phyloP scores from a whole-genome alignment of 257 asterid species.

The Solanum tarapatanum region DNA sequence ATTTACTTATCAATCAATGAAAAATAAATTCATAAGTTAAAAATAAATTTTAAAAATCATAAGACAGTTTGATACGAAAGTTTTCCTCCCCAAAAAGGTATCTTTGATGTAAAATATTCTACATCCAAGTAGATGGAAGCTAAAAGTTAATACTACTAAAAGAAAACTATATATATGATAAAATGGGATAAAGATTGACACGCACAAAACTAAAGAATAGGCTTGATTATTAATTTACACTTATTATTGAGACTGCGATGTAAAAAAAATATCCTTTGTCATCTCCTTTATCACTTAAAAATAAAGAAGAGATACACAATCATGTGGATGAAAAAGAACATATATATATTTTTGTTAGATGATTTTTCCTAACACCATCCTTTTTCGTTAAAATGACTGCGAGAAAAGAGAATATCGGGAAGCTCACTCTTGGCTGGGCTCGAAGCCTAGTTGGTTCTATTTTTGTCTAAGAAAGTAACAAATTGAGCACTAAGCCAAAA shows the following conservation, averaged over 20 bases:
- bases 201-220: not conserved
- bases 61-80: not conserved
- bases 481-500: not conserved
- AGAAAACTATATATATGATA: not conserved
- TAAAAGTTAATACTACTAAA: not conserved
- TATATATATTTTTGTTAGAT: not conserved
- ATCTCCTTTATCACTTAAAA: not conserved
- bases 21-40: not conserved
- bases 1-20: not conserved
- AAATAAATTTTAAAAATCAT: not conserved
- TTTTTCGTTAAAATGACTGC: no score
- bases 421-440: not conserved
- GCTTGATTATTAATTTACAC: not conserved
- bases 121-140: not conserved
- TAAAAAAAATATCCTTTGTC: not conserved
- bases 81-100: not conserved
- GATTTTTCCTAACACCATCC: not conserved
- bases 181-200: not conserved
- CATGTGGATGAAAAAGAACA: not conserved
- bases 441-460: not conserved
- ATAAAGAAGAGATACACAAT: not conserved
- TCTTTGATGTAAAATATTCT: not conserved
- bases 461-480: not conserved
- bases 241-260: not conserved
- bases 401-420: fast-evolving